phyloP scores from a whole-genome alignment of 495 filamentous ascomycete species.

The Trichoderma asperelloides region DNA sequence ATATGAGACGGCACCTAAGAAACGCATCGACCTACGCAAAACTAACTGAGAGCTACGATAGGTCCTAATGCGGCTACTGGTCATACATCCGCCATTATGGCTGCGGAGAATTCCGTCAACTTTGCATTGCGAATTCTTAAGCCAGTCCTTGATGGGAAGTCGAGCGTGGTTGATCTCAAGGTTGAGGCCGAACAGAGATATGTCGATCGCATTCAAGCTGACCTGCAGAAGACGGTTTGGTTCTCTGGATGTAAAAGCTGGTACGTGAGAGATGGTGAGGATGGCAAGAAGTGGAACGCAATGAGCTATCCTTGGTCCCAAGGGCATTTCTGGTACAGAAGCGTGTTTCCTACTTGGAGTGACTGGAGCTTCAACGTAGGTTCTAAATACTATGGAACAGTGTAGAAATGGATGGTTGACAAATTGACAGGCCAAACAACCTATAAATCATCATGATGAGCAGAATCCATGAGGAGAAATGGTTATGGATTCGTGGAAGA shows the following conservation, averaged over 20 bases:
- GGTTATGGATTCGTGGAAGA: too few relatives aligned
- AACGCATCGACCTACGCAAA: too few relatives aligned
- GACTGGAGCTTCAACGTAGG: too few relatives aligned
- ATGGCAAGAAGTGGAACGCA: too few relatives aligned
- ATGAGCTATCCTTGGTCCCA: too few relatives aligned
- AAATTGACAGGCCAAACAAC: too few relatives aligned
- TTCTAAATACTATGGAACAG: too few relatives aligned
- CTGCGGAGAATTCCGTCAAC: constrained; percentile 30
- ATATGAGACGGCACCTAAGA: not conserved
- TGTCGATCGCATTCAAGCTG: constrained; percentile 17
- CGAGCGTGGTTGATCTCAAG: constrained; percentile 25
- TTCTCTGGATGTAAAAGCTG: constrained; percentile 27
- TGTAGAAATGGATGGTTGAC: too few relatives aligned
- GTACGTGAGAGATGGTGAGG: constrained; percentile 25
- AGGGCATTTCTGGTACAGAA: too few relatives aligned
- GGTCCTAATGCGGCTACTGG: constrained; percentile 37
- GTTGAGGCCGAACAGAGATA: constrained; percentile 22
- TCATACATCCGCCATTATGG: constrained; percentile 31
- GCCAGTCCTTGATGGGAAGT: constrained; percentile 28
- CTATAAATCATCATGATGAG: too few relatives aligned
- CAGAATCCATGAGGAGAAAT: too few relatives aligned
- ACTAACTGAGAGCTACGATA: constrained; percentile 13
- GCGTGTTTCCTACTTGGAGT: too few relatives aligned
- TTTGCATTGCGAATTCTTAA: constrained; percentile 22
- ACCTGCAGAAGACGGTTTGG: constrained; percentile 23